Evolutionary conservation across 2,329 filamentous ascomycete genomes (phyloP).

Genomic region (Cladophialophora yegresii): DNA sequence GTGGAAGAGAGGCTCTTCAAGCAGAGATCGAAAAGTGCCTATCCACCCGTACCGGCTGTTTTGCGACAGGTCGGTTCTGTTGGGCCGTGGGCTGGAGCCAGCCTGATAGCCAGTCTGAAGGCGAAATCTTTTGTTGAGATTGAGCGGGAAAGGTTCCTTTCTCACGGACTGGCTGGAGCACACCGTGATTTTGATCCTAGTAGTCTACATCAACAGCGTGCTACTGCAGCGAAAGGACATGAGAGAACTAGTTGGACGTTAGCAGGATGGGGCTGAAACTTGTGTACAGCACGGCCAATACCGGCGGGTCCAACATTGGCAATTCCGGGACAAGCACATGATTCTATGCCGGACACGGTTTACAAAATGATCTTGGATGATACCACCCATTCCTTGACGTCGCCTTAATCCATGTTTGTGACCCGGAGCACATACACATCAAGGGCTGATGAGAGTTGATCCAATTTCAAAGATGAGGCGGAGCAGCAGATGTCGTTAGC

Average conservation of each 20-base stretch:
- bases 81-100: slow-evolving; percentile 66
- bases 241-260: slow-evolving; percentile 55
- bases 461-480: too few relatives aligned
- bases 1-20: slow-evolving; percentile 62
- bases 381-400: not conserved
- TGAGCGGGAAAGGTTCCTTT: slow-evolving; percentile 64
- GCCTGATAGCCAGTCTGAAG: slow-evolving; percentile 60
- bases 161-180: slow-evolving; percentile 52
- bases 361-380: not conserved
- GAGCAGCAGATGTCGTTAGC: not conserved
- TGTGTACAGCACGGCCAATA: not conserved
- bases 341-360: not conserved
- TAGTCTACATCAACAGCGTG: slow-evolving; percentile 43
- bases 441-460: not conserved
- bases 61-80: slow-evolving; percentile 61
- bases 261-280: slow-evolving; percentile 49
- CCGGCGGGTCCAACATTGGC: not conserved
- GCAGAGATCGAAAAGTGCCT: slow-evolving; percentile 47
- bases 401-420: not conserved
- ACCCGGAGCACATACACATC: not conserved
- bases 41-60: slow-evolving; percentile 44
- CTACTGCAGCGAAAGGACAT: slow-evolving; percentile 40
- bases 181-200: slow-evolving; percentile 46
- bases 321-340: not conserved
- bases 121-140: slow-evolving; percentile 64